These are phyloP conservation scores for Suillus variegatus DNA, from an alignment of 768 basidiomycete genomes.

Conservation along the genomic window DNA sequence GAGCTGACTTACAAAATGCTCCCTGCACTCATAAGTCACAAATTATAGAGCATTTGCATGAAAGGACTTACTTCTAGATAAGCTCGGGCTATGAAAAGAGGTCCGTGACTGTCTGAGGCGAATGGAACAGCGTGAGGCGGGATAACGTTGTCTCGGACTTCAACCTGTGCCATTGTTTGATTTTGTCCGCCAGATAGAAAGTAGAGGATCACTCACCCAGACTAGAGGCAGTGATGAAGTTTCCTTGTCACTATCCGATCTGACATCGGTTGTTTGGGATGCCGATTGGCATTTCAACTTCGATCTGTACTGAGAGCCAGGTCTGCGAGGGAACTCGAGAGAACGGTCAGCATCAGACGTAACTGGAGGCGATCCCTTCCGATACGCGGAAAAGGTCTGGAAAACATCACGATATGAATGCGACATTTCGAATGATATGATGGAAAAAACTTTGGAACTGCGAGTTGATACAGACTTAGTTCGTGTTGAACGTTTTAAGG, in stretches of 20 bases:
- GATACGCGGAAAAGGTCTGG: not conserved
- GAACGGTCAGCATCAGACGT: not conserved
- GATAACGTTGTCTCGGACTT: conserved; percentile 30
- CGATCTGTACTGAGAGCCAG: not conserved
- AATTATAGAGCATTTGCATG: not conserved
- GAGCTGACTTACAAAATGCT: conserved; percentile 24
- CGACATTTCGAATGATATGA: not conserved
- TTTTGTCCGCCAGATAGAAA: not conserved
- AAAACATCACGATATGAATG: not conserved
- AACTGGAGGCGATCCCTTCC: not conserved
- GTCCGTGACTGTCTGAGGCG: conserved; percentile 23
- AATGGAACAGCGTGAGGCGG: conserved; percentile 31
- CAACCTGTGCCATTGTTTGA: conserved; percentile 18
- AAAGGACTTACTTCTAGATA: conserved; percentile 20
- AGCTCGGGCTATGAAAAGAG: conserved; percentile 30
- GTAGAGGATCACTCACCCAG: conserved; percentile 21
- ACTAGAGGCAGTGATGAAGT: conserved; percentile 25
- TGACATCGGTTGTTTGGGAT: not conserved
- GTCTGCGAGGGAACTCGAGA: not conserved
- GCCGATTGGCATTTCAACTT: not conserved
- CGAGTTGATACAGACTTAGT: not conserved
- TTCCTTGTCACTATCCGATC: conserved; percentile 3
- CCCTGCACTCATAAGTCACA: conserved; percentile 16
- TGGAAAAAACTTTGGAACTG: not conserved
- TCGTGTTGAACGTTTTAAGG: not conserved